A percentile compares a stretch with the other conserved stretches of the same genome.
Conservation (phyloP, 352 stramenopile species). For the Stramenopiles sp. region DNA sequence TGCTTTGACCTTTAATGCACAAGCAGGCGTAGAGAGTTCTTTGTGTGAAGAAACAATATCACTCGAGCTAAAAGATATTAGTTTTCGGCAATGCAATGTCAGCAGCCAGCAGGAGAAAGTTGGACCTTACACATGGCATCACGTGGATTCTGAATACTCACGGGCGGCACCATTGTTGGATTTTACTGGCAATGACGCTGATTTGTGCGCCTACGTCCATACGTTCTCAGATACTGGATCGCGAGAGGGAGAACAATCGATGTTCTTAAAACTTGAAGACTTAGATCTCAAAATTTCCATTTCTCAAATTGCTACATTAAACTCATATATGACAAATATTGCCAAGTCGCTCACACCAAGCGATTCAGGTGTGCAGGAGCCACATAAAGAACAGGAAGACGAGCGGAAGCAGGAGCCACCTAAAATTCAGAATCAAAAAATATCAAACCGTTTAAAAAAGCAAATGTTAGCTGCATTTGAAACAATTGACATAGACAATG, state of each 20-base stretch:
- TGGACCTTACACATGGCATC: background rate
- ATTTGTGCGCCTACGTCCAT: background rate
- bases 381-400: background rate
- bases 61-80: background rate
- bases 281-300: background rate
- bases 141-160: background rate
- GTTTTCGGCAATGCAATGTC: background rate
- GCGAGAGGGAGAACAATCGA: background rate
- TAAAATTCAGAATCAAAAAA: background rate
- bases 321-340: background rate
- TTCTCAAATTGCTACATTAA: background rate
- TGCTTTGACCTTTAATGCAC: background rate
- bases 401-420: background rate
- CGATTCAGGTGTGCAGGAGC: background rate
- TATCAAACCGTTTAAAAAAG: background rate
- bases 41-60: background rate
- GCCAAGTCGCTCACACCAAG: background rate
- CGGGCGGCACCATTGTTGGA: background rate
- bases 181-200: background rate
- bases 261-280: background rate
- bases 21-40: background rate
- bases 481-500: background rate
- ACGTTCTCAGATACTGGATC: background rate
- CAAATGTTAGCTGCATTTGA: background rate
- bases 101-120: background rate